These are phyloP conservation scores for Aspergillus quadricinctus DNA, from an alignment of 2,329 filamentous ascomycete genomes.

Conservation along the genomic window DNA sequence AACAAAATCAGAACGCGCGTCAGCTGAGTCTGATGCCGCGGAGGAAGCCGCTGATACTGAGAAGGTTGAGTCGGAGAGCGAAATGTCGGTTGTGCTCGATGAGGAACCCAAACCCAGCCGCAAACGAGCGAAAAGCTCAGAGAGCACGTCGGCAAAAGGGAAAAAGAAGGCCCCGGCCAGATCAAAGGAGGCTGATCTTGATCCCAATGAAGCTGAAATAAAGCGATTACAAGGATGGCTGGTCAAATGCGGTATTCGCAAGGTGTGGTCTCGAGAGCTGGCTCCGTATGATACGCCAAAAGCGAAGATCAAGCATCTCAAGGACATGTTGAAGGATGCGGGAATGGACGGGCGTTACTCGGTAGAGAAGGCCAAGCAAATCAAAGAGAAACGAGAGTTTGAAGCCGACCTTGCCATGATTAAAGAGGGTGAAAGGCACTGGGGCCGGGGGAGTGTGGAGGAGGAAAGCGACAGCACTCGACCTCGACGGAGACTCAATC, in stretches of 20 bases:
- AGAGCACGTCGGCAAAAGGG: constrained; percentile 20
- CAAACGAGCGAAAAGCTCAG: constrained; percentile 40
- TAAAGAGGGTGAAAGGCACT: constrained; percentile 72
- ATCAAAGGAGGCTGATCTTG: constrained; percentile 44
- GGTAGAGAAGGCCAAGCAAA: constrained; percentile 74
- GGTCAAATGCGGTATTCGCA: constrained; percentile 84
- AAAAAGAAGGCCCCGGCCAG: constrained; percentile 33
- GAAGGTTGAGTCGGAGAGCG: constrained; percentile 55
- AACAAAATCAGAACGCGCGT: constrained; percentile 5
- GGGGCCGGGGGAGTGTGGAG: constrained; percentile 57
- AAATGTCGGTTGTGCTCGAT: constrained; percentile 74
- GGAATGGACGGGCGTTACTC: constrained; percentile 91
- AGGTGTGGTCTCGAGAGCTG: constrained; percentile 84
- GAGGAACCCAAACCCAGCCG: constrained; percentile 60
- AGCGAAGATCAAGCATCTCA: constrained; percentile 79
- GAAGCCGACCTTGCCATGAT: constrained; percentile 79
- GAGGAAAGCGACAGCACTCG: constrained; percentile 38
- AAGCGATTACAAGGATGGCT: constrained; percentile 85
- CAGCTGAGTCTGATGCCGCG: constrained; percentile 10
- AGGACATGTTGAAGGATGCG: constrained; percentile 68
- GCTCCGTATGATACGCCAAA: constrained; percentile 68
- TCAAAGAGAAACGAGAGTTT: constrained; percentile 82
- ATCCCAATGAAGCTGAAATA: constrained; percentile 71
- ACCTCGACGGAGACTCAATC: constrained; percentile 38
- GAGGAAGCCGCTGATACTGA: constrained; percentile 32